Percentiles rank a stretch among this genome's conserved stretches.
phyloP scores from a whole-genome alignment of 2,329 filamentous ascomycete species.

The Proliferodiscus dingleyae region DNA sequence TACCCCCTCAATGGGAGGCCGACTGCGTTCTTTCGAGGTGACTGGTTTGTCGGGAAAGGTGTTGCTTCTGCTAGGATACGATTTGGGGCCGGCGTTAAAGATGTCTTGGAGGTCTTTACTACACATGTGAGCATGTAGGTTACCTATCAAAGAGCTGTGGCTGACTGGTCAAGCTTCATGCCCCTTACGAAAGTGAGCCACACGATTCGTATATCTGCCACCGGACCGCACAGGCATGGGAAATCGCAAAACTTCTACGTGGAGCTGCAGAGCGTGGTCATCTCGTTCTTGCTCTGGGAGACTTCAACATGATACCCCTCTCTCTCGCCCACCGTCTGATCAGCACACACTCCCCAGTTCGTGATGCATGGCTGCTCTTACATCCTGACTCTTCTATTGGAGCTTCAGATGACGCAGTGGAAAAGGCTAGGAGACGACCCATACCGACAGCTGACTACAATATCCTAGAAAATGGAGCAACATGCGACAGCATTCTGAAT shows the following conservation, averaged over 20 bases:
- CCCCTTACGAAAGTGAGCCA: conserved; percentile 76
- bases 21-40: conserved; percentile 87
- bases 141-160: conserved; percentile 1
- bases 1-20: conserved; percentile 93
- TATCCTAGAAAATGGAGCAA: conserved; percentile 74
- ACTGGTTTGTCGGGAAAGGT: conserved; percentile 96
- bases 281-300: conserved; percentile 79
- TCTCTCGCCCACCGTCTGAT: conserved; percentile 82
- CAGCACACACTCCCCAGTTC: conserved; percentile 69
- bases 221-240: conserved; percentile 89
- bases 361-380: conserved; percentile 78
- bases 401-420: conserved; percentile 60
- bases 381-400: conserved; percentile 82
- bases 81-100: conserved; percentile 57
- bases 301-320: conserved; percentile 94
- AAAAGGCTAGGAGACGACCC: conserved; percentile 59
- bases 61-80: conserved; percentile 78
- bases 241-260: conserved; percentile 83
- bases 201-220: conserved; percentile 86
- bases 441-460: conserved; percentile 76
- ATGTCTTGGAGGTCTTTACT: conserved; percentile 84
- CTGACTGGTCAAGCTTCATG: conserved; percentile 61
- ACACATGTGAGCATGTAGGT: conserved; percentile 67
- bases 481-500: conserved; percentile 81
- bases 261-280: conserved; percentile 75